These are phyloP conservation scores for Fusarium sp. DNA, from an alignment of 2,329 filamentous ascomycete genomes.

Conservation along the genomic window DNA sequence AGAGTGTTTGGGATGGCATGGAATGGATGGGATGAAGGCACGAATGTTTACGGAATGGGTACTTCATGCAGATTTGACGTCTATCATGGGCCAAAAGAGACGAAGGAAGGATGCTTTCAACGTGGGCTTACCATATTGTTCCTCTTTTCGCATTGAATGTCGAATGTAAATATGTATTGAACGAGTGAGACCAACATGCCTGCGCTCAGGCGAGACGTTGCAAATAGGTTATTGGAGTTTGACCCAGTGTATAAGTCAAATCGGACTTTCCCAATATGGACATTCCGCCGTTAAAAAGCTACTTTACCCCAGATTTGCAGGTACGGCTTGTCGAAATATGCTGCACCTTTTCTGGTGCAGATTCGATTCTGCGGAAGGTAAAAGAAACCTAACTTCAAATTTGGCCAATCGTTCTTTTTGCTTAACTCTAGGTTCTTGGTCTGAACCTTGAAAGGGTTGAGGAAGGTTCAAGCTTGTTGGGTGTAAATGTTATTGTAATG, in stretches of 20 bases:
- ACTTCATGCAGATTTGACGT: slow-evolving; percentile 40
- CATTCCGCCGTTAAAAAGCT: slow-evolving; percentile 5
- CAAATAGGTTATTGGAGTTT: background rate
- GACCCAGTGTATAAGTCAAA: background rate
- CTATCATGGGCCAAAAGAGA: slow-evolving; percentile 42
- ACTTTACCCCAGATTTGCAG: slow-evolving; percentile 12
- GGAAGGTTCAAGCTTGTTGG: slow-evolving; percentile 8
- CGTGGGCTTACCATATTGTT: slow-evolving; percentile 8
- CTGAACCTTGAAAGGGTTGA: slow-evolving; percentile 16
- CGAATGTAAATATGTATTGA: background rate
- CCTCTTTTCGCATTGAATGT: background rate
- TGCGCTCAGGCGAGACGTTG: background rate
- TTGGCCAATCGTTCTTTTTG: background rate
- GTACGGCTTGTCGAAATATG: background rate
- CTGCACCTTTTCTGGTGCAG: background rate
- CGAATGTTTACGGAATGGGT: slow-evolving; percentile 40
- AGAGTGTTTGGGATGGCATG: slow-evolving; percentile 33
- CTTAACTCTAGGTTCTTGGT: background rate
- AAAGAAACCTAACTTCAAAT: slow-evolving; percentile 13
- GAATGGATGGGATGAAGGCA: slow-evolving; percentile 39
- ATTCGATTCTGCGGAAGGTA: slow-evolving; percentile 21
- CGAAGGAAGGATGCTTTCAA: slow-evolving; percentile 39
- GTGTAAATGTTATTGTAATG: background rate
- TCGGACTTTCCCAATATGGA: slow-evolving; percentile 29
- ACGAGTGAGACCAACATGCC: background rate